Evolutionary conservation across 495 filamentous ascomycete genomes (phyloP).

Genomic region (Parathielavia hyrcaniae): DNA sequence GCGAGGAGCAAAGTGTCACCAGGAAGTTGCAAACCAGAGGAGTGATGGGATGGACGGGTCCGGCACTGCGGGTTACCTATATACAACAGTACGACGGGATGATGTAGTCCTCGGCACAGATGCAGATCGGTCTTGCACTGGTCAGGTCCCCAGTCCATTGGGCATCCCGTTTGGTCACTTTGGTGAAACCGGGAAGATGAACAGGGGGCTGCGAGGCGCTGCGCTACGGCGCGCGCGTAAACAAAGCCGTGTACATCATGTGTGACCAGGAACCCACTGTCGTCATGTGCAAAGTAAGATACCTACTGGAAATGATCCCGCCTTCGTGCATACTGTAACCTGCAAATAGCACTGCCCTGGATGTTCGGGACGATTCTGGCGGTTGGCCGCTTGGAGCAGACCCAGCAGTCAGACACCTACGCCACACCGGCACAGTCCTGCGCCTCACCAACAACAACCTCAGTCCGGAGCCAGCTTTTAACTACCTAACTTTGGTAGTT

Average conservation of each 20-base stretch:
- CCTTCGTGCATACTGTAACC: neutral
- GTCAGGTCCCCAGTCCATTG: neutral
- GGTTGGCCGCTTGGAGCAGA: neutral
- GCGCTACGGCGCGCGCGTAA: neutral
- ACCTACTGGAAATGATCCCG: neutral
- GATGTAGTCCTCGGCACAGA: neutral
- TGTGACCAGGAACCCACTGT: neutral
- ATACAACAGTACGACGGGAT: no score
- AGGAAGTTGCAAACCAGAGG: no score
- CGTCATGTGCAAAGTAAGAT: neutral
- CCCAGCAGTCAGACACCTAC: neutral
- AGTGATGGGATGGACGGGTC: no score
- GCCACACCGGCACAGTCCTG: slow-evolving; percentile 4
- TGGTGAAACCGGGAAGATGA: neutral
- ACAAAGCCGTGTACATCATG: neutral
- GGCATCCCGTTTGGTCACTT: no score
- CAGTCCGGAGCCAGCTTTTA: neutral
- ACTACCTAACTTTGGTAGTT: no score
- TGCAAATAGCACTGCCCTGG: slow-evolving; percentile 3
- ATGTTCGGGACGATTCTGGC: no score
- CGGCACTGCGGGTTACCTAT: neutral
- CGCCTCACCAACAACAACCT: neutral
- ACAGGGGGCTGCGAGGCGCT: neutral
- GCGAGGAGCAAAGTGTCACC: no score
- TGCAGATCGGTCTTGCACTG: neutral